Conservation (phyloP, 1,284 basidiomycete genomes). For the Sporisorium reilianum region DNA sequence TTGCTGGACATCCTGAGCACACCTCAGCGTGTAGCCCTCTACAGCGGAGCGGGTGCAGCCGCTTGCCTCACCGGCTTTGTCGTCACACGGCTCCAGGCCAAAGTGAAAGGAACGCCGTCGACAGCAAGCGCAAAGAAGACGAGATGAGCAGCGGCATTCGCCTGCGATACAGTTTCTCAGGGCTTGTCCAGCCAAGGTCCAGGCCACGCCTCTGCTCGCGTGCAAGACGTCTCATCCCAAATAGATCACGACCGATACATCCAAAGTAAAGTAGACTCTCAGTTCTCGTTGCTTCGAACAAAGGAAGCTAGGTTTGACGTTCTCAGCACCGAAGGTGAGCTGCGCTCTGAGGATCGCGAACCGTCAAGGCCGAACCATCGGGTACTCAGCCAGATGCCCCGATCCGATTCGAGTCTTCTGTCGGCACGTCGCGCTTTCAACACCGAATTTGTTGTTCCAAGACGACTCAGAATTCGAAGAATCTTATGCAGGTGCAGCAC, state of each 20-base stretch:
- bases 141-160: not conserved
- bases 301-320: no score
- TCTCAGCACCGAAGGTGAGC: not conserved
- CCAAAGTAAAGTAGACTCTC: not conserved
- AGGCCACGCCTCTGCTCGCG: not conserved
- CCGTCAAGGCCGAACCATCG: no score
- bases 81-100: conserved; percentile 25
- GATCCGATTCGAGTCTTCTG: not conserved
- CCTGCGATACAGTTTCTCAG: not conserved
- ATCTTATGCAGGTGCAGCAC: conserved; percentile 2
- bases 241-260: no score
- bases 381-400: no score
- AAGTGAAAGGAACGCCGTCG: not conserved
- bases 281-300: no score
- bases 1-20: conserved; percentile 42
- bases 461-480: not conserved
- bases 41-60: conserved; percentile 15
- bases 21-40: conserved; percentile 29
- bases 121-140: conserved; percentile 5
- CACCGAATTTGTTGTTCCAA: no score
- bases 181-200: not conserved
- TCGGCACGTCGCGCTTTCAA: conserved; percentile 5
- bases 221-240: no score
- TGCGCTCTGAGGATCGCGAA: not conserved
- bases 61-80: conserved; percentile 12